Evolutionary conservation across 768 basidiomycete genomes (phyloP).

Genomic region (Leccinum longicurvipes): DNA sequence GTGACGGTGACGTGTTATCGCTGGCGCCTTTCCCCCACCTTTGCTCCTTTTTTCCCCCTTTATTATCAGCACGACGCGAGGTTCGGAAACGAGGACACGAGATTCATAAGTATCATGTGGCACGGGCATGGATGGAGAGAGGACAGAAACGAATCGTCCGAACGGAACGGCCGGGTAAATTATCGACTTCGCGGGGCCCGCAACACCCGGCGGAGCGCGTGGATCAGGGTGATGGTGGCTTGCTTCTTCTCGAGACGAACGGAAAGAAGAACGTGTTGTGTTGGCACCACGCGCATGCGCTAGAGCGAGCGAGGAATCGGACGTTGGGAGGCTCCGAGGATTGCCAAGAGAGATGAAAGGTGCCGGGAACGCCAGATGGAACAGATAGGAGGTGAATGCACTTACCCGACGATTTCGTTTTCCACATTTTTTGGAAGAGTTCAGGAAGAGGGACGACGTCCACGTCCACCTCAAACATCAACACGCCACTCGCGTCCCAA

Average conservation of each 20-base stretch:
- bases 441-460: not conserved
- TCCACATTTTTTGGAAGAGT: constrained; percentile 2
- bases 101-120: not conserved
- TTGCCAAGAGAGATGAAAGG: constrained; percentile 4
- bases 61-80: not conserved
- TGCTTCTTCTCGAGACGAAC: constrained; percentile 5
- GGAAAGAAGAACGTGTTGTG: not conserved
- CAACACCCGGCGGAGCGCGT: not conserved
- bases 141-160: not conserved
- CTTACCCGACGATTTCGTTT: not conserved
- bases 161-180: not conserved
- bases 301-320: constrained; percentile 5
- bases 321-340: constrained; percentile 24
- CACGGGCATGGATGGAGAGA: too few relatives aligned
- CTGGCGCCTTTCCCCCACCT: not conserved
- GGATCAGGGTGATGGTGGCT: not conserved
- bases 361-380: constrained; percentile 8
- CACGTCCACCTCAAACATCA: not conserved
- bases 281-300: not conserved
- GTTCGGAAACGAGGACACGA: not conserved
- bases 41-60: not conserved
- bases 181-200: not conserved
- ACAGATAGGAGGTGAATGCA: constrained; percentile 9
- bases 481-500: not conserved
- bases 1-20: constrained; percentile 11